Conservation (phyloP, 2,329 filamentous ascomycete genomes). For the Meredithiella fracta region DNA sequence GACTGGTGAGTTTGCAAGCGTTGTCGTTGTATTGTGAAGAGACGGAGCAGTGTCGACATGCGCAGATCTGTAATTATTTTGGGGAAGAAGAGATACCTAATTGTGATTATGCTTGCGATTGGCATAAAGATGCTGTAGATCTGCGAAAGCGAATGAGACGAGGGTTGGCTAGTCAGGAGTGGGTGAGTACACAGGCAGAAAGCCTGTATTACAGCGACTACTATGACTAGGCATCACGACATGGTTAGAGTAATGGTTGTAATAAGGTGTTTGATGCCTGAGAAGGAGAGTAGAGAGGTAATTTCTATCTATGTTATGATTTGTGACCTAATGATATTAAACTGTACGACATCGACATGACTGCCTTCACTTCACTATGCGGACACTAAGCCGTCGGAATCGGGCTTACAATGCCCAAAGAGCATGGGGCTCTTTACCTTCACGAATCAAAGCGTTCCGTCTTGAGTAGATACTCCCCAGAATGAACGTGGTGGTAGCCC, state of each 20-base stretch:
- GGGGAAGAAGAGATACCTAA: conserved; percentile 42
- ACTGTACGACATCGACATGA: no score
- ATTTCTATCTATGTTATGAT: no score
- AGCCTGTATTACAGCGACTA: conserved; percentile 39
- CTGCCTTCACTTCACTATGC: no score
- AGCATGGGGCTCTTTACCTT: background rate
- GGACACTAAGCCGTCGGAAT: no score
- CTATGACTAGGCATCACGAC: conserved; percentile 24
- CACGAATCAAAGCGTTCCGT: background rate
- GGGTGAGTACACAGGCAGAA: conserved; percentile 45
- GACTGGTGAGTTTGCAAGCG: conserved; percentile 46
- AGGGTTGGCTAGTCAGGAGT: conserved; percentile 44
- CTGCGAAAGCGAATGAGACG: conserved; percentile 40
- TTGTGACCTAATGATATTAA: no score
- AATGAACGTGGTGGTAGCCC: conserved; percentile 22
- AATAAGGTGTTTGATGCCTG: no score
- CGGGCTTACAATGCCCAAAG: conserved; percentile 1
- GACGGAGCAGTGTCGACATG: conserved; percentile 56
- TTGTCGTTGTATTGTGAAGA: conserved; percentile 72
- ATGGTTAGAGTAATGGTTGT: no score
- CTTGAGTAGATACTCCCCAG: background rate
- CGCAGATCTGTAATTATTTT: conserved; percentile 60
- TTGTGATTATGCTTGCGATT: conserved; percentile 64
- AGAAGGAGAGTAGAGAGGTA: no score
- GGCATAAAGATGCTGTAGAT: conserved; percentile 50